Base-by-base conservation (phyloP, 2,329 filamentous ascomycete species). In the Hansfordia pulvinata region DNA sequence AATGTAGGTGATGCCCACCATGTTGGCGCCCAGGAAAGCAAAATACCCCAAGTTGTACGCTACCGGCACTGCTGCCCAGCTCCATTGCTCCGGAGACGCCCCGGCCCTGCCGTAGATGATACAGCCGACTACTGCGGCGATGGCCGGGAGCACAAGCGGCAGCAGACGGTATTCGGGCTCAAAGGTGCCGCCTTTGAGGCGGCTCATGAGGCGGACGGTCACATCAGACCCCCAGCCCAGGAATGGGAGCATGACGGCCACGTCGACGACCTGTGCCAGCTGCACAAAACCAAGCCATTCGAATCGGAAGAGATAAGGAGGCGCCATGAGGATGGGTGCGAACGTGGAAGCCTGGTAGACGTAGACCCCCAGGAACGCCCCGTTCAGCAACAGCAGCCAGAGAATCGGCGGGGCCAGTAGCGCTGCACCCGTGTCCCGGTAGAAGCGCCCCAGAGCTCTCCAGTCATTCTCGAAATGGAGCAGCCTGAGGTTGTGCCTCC, bases 1-100 rank as follows among this genome's bases (percentile, higher is more conserved):
- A 12, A 34, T 33, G 27, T 44, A 46, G 6, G 43, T 46, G 15
- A 47, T 44, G 20, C 39, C 42, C 10, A 41, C 29, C 3, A 37
- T 30, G 23, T 43, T 46, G 10, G 39, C 41, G 3, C 38, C 41
- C 0, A 46, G 17, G 31, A 47, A 46, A 4, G 35, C 32, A 17
- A 46, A 43, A 30, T 38, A 44, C 6, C 35, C 30, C 11, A 28
- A 15, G 22, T 35, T 29, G 23, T 38, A 41, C 1, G 39, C 27
- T 3, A 37, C 31, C 1, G 33, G 39, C 16, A 38, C 27, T 5
- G 37, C 20, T 9, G 32, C 31, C 36, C 39, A 42, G 8, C 30
- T 20, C 28, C 33, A 41, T 15, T 28, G 25, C 2, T 42, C 35
- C 1, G 54, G 54, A 30, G 53, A 36, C 7, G 42, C 30, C 0